Conservation (phyloP, 305 asterid species). For the Fraxinus angustifolia region DNA sequence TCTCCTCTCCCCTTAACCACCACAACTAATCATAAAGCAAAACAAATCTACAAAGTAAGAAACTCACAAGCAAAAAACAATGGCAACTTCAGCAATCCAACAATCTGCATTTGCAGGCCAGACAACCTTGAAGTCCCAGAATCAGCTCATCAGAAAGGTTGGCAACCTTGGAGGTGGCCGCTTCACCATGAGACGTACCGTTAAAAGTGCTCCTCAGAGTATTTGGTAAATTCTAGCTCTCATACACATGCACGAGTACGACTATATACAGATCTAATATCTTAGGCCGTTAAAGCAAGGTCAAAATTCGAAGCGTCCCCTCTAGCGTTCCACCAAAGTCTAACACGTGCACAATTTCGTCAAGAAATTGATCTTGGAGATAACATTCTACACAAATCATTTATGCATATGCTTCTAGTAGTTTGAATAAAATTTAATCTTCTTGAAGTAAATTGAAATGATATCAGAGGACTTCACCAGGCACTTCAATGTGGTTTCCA, state of each 20-base stretch:
- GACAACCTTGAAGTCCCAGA: slow-evolving; percentile 54
- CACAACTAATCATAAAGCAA: not conserved
- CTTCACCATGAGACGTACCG: slow-evolving; percentile 87
- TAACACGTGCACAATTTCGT: no score
- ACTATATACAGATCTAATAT: no score
- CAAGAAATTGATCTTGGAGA: not conserved
- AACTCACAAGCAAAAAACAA: not conserved
- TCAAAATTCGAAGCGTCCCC: no score
- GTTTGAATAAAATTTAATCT: not conserved
- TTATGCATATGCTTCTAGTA: not conserved
- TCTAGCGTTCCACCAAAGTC: no score
- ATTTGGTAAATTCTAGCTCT: slow-evolving; percentile 51
- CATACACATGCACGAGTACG: not conserved
- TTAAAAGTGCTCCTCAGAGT: slow-evolving; percentile 75
- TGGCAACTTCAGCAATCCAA: slow-evolving; percentile 79
- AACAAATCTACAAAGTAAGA: not conserved
- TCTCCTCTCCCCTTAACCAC: not conserved
- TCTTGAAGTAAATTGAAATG: not conserved
- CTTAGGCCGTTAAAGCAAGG: no score
- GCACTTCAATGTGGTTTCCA: not conserved
- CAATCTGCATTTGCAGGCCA: slow-evolving; percentile 77
- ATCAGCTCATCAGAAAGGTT: slow-evolving; percentile 56
- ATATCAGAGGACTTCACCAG: not conserved
- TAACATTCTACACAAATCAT: not conserved
- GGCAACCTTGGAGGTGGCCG: slow-evolving; percentile 57